Evolutionary conservation across 225 moss, liverwort and hornwort genomes (phyloP).

Genomic region (Takakia lepidozioides): DNA sequence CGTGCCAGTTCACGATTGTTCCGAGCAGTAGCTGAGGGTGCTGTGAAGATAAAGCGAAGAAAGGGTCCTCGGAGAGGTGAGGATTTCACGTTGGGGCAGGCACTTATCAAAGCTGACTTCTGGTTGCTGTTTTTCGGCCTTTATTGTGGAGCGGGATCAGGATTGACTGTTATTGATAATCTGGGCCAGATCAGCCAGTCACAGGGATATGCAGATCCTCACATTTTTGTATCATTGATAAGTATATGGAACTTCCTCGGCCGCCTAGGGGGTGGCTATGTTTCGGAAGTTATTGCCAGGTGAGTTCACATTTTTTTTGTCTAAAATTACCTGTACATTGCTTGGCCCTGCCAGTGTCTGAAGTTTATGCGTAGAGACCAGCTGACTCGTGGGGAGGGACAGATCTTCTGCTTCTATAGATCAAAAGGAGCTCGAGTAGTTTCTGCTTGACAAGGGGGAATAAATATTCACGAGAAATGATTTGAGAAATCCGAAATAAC

Average conservation of each 20-base stretch:
- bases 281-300: conserved; percentile 80
- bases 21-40: conserved; percentile 38
- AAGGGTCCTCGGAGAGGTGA: conserved; percentile 85
- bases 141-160: conserved; percentile 73
- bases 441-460: no score
- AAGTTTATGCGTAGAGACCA: no score
- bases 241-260: conserved; percentile 97
- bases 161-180: conserved; percentile 79
- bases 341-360: no score
- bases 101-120: conserved; percentile 80
- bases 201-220: conserved; percentile 65
- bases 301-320: conserved; percentile 8
- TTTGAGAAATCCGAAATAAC: no score
- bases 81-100: conserved; percentile 74
- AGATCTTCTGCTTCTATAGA: not conserved
- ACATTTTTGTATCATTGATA: conserved; percentile 84
- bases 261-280: conserved; percentile 77
- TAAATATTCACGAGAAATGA: no score
- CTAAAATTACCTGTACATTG: no score
- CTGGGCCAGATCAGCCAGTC: conserved; percentile 81
- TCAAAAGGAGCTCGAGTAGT: not conserved
- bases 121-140: conserved; percentile 77
- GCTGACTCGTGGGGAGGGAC: not conserved
- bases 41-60: conserved; percentile 70
- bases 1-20: conserved; percentile 14